Conservation (phyloP, 768 basidiomycete species). For the Erythrobasidium yunnanense region DNA sequence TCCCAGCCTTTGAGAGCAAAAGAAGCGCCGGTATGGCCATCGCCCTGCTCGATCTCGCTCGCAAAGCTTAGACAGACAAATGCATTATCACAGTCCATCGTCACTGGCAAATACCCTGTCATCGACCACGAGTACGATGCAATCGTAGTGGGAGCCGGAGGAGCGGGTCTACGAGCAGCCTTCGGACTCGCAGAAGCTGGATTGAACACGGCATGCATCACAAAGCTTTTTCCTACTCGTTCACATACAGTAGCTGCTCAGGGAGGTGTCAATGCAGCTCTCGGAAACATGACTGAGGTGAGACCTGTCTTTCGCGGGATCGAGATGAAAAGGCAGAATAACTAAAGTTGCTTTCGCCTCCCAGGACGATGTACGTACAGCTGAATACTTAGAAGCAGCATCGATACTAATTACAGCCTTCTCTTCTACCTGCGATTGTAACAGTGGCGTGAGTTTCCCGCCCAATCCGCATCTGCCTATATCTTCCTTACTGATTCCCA, state of each 20-base stretch:
- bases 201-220: constrained; percentile 97
- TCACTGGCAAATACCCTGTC: constrained; percentile 71
- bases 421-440: background rate
- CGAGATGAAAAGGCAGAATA: background rate
- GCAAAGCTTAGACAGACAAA: constrained; percentile 16
- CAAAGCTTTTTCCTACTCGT: constrained; percentile 91
- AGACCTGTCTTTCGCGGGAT: constrained; percentile 44
- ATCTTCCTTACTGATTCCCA: background rate
- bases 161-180: constrained; percentile 93
- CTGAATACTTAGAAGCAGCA: background rate
- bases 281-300: constrained; percentile 86
- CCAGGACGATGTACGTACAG: constrained; percentile 14
- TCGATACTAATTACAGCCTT: background rate
- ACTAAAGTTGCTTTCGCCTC: background rate
- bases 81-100: constrained; percentile 50
- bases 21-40: constrained; percentile 57
- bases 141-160: constrained; percentile 94
- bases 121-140: constrained; percentile 98
- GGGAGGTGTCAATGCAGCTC: constrained; percentile 97
- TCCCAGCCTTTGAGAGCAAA: constrained; percentile 68
- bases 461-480: background rate
- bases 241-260: constrained; percentile 98
- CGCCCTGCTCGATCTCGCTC: background rate
- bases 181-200: constrained; percentile 98
- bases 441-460: constrained; percentile 17